These are phyloP conservation scores for Oehlia diaphana DNA, from an alignment of 192 early-diverging fungal species.

Conservation along the genomic window DNA sequence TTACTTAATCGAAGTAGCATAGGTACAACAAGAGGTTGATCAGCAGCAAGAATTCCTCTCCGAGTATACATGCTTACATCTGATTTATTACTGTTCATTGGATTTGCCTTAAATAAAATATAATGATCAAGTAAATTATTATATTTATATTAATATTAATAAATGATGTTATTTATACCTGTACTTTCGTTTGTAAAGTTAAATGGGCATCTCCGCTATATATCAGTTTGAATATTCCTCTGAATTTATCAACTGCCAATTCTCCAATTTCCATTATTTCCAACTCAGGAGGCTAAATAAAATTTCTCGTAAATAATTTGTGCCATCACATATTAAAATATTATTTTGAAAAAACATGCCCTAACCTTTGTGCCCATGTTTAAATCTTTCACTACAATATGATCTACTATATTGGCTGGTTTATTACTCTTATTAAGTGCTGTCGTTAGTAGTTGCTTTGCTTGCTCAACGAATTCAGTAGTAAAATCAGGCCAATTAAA, in stretches of 20 bases:
- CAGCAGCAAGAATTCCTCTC: conserved; percentile 79
- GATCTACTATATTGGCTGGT: conserved; percentile 88
- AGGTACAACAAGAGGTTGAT: conserved; percentile 92
- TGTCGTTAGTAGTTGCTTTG: conserved; percentile 78
- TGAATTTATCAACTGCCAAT: conserved; percentile 89
- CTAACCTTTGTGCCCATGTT: conserved; percentile 88
- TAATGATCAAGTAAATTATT: background rate
- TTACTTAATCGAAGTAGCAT: conserved; percentile 92
- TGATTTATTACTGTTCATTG: conserved; percentile 59
- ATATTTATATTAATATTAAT: background rate
- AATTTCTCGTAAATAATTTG: background rate
- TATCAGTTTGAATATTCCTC: conserved; percentile 92
- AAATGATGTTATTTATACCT: conserved; percentile 50
- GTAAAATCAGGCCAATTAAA: conserved; percentile 96
- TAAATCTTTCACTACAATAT: conserved; percentile 90
- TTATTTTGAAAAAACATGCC: background rate
- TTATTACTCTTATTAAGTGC: conserved; percentile 95
- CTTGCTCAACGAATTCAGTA: conserved; percentile 83
- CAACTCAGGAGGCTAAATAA: conserved; percentile 81
- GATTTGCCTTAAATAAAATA: conserved; percentile 65
- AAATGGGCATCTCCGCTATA: conserved; percentile 94
- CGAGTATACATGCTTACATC: conserved; percentile 65
- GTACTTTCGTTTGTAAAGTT: conserved; percentile 90
- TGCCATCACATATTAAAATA: background rate
- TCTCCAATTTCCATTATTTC: conserved; percentile 99